Evolutionary conservation across 2,329 filamentous ascomycete genomes (phyloP).

Genomic region (Mariannaea sp.): DNA sequence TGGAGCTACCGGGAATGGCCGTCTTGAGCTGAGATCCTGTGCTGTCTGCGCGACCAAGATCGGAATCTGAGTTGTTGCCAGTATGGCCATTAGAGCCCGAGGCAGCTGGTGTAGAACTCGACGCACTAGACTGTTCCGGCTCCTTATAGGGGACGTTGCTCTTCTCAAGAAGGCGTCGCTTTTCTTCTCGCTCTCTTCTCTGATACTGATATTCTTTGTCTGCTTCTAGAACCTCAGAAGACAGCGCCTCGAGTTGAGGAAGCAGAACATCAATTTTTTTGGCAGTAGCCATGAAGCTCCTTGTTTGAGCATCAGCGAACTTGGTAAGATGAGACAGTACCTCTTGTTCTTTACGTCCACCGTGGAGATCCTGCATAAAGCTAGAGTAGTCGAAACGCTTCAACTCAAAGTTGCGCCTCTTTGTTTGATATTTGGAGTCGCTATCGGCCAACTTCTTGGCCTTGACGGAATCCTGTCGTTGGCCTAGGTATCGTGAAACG

Average conservation of each 20-base stretch:
- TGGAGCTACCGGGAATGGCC: constrained; percentile 52
- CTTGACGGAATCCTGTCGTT: constrained; percentile 93
- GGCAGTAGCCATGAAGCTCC: constrained; percentile 78
- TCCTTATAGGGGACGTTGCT: constrained; percentile 76
- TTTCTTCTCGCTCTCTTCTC: constrained; percentile 92
- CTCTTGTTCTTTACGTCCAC: constrained; percentile 97
- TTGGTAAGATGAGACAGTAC: constrained; percentile 92
- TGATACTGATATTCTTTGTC: constrained; percentile 98
- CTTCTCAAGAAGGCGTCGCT: constrained; percentile 87
- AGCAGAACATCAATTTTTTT: constrained; percentile 87
- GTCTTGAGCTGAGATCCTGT: constrained; percentile 69
- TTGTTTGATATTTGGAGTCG: constrained; percentile 93
- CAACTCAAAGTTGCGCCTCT: constrained; percentile 92
- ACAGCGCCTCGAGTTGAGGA: constrained; percentile 87
- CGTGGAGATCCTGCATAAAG: constrained; percentile 99
- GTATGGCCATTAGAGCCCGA: constrained; percentile 51
- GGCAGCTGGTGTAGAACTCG: constrained; percentile 40
- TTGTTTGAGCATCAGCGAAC: constrained; percentile 89
- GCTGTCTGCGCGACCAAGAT: constrained; percentile 75
- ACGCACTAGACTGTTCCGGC: constrained; percentile 61
- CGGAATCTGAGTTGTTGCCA: constrained; percentile 64
- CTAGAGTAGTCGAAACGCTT: constrained; percentile 99
- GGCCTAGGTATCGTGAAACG: constrained; percentile 92
- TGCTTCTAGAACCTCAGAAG: constrained; percentile 85
- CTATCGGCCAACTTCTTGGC: constrained; percentile 96